Evolutionary conservation across 2,329 filamentous ascomycete species (phyloP), one percentile per base, ranked within the genome.

Genomic region (Alternaria infectoria): DNA sequence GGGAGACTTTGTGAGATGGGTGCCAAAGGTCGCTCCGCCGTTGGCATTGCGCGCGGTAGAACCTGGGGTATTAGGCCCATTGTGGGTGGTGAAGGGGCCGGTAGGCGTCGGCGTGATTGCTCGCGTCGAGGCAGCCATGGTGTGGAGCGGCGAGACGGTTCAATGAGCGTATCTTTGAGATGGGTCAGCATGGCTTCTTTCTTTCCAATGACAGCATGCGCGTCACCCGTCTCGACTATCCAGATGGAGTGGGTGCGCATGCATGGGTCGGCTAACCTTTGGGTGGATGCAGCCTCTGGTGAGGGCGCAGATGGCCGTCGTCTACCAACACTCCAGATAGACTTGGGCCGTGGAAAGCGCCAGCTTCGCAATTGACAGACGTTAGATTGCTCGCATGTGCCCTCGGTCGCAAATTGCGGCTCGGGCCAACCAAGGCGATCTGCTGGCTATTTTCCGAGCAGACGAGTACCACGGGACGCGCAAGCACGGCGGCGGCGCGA

Each of bases 101-200:
- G 78, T 76, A 40, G 78, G 79, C 26, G 79, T 80, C 26, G 82
- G 81, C 52, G 82, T 83, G 64, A 79, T 78, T 54, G 81, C 77
- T 66, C 81, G 77, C 64, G 80, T 79, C 65, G 81, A 79, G 62
- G 81, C 77, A 63, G 82, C 82, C 82, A 84, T 84, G 70, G 40
- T 60, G 63, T 47, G 44, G 49, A 59, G 54, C 23, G 44, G 23
- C 30, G 25, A 49, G 50, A 54, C 40, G 47, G 54, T 32, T 45
- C 30, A 46, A 52, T 43, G 26, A 51, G 49, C 32, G 21, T 55
- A 52, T 61, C 65, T 64, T 58, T 51, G 57, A 54, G 47, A 51
- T 50, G 49, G 26, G 66, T 72, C 57, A 73, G 66, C 50, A 57
- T 28, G 44, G 23, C 19, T 11, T 60, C n/a, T 15, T 15, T 40